Evolutionary conservation across 192 early-diverging fungal genomes (phyloP).

Genomic region (Diversispora eburnea): DNA sequence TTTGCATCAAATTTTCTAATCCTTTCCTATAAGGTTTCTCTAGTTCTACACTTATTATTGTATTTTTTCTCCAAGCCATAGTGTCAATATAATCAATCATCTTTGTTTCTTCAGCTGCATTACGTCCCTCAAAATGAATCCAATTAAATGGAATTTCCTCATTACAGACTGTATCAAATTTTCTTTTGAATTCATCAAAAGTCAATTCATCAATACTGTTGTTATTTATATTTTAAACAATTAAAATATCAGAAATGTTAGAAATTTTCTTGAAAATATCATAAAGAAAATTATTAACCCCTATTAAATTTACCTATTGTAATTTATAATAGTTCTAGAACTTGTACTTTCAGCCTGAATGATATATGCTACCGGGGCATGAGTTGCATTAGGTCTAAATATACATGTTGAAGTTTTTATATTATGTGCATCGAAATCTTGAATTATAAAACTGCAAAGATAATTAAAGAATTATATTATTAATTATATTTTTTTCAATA

Average conservation of each 20-base stretch:
- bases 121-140: constrained; percentile 69
- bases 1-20: constrained; percentile 53
- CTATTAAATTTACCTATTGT: constrained; percentile 41
- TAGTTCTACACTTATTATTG: constrained; percentile 66
- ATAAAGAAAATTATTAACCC: background rate
- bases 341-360: constrained; percentile 47
- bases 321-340: constrained; percentile 62
- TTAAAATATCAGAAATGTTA: background rate
- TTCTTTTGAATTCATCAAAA: constrained; percentile 48
- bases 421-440: constrained; percentile 36
- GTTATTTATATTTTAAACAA: background rate
- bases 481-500: background rate
- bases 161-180: constrained; percentile 36
- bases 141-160: constrained; percentile 43
- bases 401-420: constrained; percentile 47
- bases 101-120: constrained; percentile 43
- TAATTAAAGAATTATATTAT: constrained; percentile 9
- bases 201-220: constrained; percentile 58
- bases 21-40: constrained; percentile 61
- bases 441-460: constrained; percentile 33
- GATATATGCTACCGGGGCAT: constrained; percentile 56
- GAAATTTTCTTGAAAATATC: background rate
- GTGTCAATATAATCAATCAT: constrained; percentile 56
- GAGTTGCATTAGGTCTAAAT: constrained; percentile 36
- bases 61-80: constrained; percentile 42